Base-by-base conservation (phyloP, 768 basidiomycete genomes). In the Cyathus striatus region DNA sequence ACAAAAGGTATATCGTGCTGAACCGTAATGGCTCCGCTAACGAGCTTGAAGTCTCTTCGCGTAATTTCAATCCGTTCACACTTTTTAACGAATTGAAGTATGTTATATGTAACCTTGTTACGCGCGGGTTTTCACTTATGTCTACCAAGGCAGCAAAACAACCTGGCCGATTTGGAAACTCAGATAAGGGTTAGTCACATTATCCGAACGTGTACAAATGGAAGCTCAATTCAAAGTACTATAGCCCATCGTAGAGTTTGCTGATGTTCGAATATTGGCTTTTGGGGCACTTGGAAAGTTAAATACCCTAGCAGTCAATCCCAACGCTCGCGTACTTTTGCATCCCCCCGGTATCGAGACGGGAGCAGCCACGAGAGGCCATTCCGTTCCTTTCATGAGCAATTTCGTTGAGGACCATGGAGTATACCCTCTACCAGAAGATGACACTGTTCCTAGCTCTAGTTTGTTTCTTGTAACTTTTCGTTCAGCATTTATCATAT, bases 21-120 rank as follows among this genome's bases (percentile, higher is more conserved):
- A 87, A 86, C 53, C 81, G 85, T 39, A 86, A 81, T 51, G 86
- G 85, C 24, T 72, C 82, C 23, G 83, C 81, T 3, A 90, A 88
- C 53, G 75, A 83, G 53, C 70, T 84, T 13, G 79, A 87, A 49
- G 70, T 66, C 4, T 70, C 82, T 1, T 86, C 88, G 7, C 73
- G 89, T 47, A 72, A 59, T 44, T 91, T 80, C 58, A 79, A 79
- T 50, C 85, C 87, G 6, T 53, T 81, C 10, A 57, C 64, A 0
- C 65, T 88, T n/a, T 84, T 88, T 57, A 72, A 88, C 49, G 78
- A 87, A 56, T 73, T 87, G 64, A 90, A 89, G 88, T 88, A 49
- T 47, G 72, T 63, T n/a, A n/a, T n/a, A n/a, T n/a, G n/a, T n/a
- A n/a, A n/a, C n/a, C n/a, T n/a, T n/a, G n/a, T n/a, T n/a, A n/a